A percentile compares a stretch with the other conserved stretches of the same genome.
Conservation (phyloP, 345 rosid species). For the Rhodamnia rubescens region DNA sequence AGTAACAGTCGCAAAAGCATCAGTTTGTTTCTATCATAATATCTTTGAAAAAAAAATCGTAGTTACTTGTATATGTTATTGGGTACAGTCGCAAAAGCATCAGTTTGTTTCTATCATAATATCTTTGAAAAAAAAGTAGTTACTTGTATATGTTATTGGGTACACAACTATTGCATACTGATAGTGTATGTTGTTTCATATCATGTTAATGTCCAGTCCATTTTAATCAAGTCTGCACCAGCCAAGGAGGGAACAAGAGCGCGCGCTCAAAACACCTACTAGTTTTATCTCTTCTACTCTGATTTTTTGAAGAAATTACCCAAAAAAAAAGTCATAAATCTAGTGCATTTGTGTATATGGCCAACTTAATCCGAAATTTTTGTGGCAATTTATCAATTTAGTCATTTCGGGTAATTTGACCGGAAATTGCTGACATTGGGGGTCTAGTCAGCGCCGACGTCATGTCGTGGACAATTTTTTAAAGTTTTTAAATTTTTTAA, state of each 20-base stretch:
- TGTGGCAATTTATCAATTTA: neutral
- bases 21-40: rapidly evolving
- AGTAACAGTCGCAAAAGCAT: neutral
- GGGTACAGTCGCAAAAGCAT: neutral
- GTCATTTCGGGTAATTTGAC: neutral
- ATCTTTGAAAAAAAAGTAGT: neutral
- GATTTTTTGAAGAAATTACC: neutral
- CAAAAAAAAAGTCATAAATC: neutral
- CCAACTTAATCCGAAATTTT: rapidly evolving
- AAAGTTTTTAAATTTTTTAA: neutral
- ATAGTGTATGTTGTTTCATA: neutral
- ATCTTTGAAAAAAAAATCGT: neutral
- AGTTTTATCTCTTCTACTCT: neutral
- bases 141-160: neutral
- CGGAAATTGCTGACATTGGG: rapidly evolving
- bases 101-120: rapidly evolving
- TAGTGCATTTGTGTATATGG: neutral
- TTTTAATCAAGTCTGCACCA: neutral
- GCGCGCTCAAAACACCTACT: neutral
- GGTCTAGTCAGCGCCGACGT: neutral
- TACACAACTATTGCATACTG: neutral
- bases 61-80: no score
- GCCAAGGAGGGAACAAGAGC: neutral
- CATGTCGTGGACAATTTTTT: neutral
- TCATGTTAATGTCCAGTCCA: neutral